These are phyloP conservation scores for Eutrema heterophyllum DNA, from an alignment of 345 rosid species.

Conservation along the genomic window DNA sequence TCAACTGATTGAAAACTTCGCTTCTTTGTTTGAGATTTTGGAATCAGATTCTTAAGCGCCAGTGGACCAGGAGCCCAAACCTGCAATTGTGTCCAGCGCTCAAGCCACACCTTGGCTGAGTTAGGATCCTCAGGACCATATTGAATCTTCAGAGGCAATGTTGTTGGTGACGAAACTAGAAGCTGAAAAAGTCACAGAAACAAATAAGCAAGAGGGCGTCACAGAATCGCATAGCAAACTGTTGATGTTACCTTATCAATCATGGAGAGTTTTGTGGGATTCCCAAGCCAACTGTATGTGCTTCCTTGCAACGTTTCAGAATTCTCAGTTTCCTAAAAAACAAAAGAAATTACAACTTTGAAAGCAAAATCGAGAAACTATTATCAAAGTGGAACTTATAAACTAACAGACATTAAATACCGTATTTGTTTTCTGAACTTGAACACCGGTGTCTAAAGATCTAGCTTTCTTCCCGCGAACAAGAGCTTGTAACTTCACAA, in stretches of 20 bases:
- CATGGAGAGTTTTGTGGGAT: conserved; percentile 43
- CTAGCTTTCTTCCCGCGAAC: conserved; percentile 55
- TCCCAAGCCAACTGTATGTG: conserved; percentile 28
- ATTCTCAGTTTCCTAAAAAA: conserved; percentile 39
- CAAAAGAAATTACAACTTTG: background rate
- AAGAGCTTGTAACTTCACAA: conserved; percentile 65
- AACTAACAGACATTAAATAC: background rate
- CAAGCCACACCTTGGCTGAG: conserved; percentile 60
- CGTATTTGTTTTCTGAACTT: conserved; percentile 31
- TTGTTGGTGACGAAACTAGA: conserved; percentile 42
- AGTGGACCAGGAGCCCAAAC: conserved; percentile 52
- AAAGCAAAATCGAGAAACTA: background rate
- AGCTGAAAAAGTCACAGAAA: conserved; percentile 44
- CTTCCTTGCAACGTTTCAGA: conserved; percentile 27
- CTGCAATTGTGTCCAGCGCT: conserved; percentile 59
- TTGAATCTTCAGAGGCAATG: conserved; percentile 45
- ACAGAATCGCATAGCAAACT: background rate
- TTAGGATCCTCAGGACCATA: conserved; percentile 55
- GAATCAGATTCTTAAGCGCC: conserved; percentile 28
- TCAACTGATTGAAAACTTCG: conserved; percentile 35
- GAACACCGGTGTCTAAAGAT: conserved; percentile 31
- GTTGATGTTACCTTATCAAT: conserved; percentile 48
- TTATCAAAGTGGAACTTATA: background rate
- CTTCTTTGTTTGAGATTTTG: conserved; percentile 37
- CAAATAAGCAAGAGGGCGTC: background rate